Base-by-base conservation (phyloP, 2,329 filamentous ascomycete species). In the Penicillium sp. region DNA sequence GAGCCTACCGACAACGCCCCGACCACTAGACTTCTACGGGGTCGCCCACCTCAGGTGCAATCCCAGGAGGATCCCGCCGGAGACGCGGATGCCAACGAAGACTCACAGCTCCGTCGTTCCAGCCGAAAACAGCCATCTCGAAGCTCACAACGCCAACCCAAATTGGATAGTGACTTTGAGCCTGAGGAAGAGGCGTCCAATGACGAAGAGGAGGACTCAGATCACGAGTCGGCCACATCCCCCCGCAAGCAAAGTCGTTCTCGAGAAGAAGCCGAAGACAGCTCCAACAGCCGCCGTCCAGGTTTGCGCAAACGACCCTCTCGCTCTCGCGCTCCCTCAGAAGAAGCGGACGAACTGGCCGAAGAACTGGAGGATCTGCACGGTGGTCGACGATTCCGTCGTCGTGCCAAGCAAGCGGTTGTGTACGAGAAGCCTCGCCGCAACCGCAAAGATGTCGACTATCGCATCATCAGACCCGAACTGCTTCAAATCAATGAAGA, bases 391-490 rank as follows among this genome's bases (percentile, higher is more conserved):
- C 72, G 76, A n/a, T 66, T 72, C 31, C 75, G 73, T 49, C 72
- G 74, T 40, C 68, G 71, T 45, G 57, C 69, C 29, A 67, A 68
- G 22, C 63, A 67, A 31, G 65, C 72, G 42, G 71, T 74, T 27
- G 58, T 72, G 22, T 74, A 74, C 51, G 72, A 76, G 54, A 77
- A 76, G 45, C 59, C 86, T 79, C 59, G 86, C 63, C 67, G 78
- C 78, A 73, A 79, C 77, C 56, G 84, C 32, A 87, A 88, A 61
- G 81, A 83, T 45, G 88, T 94, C 29, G 90, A 96, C 70, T 97
- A 97, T 72, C 89, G 89, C 53, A 90, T 97, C 67, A 85, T 90
- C 41, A 87, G 90, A 1, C 86, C 92, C 39, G 88, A 91, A 59
- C 78, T 86, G 38, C 77, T 84, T 16, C 81, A 86, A 39, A 82